These are phyloP conservation scores for Kuraishia hungarica DNA, from an alignment of 805 yeast genomes.

Conservation along the genomic window DNA sequence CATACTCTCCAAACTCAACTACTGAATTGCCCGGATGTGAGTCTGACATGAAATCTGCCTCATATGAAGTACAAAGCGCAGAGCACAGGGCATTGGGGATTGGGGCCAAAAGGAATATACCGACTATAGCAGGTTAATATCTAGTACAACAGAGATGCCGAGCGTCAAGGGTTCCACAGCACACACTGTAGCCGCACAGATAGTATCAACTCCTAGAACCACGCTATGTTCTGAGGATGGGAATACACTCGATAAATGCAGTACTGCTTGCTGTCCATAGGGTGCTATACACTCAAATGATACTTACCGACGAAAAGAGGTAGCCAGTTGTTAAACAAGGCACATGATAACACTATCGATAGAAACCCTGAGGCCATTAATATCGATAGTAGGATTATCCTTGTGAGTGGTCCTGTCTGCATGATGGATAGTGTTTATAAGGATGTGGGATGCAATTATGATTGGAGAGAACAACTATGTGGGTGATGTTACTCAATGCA, in stretches of 20 bases:
- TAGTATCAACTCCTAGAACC: no score
- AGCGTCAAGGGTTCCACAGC: no score
- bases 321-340: conserved; percentile 80
- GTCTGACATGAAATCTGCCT: conserved; percentile 20
- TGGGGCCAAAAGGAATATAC: conserved; percentile 25
- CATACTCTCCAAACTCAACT: conserved; percentile 17
- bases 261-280: no score
- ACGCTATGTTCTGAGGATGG: no score
- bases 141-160: no score
- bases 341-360: conserved; percentile 80
- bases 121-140: conserved; percentile 10
- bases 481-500: no score
- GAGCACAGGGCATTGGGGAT: conserved; percentile 23
- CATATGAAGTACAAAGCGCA: conserved; percentile 16
- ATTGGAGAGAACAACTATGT: no score
- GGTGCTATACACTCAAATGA: background rate
- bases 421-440: conserved; percentile 2
- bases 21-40: conserved; percentile 10
- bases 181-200: no score
- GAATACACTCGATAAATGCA: no score
- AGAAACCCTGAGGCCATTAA: conserved; percentile 85
- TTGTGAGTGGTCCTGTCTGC: conserved; percentile 51
- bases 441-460: background rate
- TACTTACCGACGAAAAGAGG: conserved; percentile 66
- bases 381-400: conserved; percentile 63